Conservation (phyloP, 225 moss, liverwort and hornwort species). For the Bryum argenteum region DNA sequence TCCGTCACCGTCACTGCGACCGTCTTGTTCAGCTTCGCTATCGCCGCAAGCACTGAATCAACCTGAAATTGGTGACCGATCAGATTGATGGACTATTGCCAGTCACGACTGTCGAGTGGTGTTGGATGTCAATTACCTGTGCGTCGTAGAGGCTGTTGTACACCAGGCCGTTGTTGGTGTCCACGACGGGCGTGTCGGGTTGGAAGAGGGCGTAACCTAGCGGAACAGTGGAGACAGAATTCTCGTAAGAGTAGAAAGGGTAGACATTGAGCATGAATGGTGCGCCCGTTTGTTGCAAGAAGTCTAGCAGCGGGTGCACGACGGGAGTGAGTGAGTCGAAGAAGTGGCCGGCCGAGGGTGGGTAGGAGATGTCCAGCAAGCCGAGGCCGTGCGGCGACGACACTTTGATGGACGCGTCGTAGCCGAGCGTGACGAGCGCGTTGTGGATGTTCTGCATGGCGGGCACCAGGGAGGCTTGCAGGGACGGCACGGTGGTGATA, state of each 20-base stretch:
- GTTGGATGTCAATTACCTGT: constrained; percentile 27
- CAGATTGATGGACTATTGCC: too few relatives aligned
- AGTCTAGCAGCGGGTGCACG: constrained; percentile 56
- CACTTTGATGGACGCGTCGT: constrained; percentile 58
- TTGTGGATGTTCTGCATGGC: constrained; percentile 81
- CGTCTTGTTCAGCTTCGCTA: constrained; percentile 57
- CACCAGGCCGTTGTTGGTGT: constrained; percentile 51
- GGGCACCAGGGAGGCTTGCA: constrained; percentile 54
- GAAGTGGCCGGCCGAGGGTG: constrained; percentile 68
- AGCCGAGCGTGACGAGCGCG: constrained; percentile 56
- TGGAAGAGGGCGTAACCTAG: constrained; percentile 82
- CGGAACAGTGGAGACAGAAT: constrained; percentile 42
- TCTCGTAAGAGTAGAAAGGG: constrained; percentile 76
- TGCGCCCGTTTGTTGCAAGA: constrained; percentile 57
- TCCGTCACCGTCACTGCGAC: constrained; percentile 63
- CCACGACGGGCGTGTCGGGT: constrained; percentile 45
- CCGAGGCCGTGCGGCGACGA: constrained; percentile 75
- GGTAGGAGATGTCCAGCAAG: constrained; percentile 61
- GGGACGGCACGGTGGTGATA: constrained; percentile 41
- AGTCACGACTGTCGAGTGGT: too few relatives aligned
- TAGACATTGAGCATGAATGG: constrained; percentile 82
- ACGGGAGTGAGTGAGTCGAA: constrained; percentile 28
- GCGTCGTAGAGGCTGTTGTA: constrained; percentile 83
- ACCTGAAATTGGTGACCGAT: constrained; percentile 20
- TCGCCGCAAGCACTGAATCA: constrained; percentile 81